Evolutionary conservation across 768 basidiomycete genomes (phyloP).

Genomic region (Suillus placidus): DNA sequence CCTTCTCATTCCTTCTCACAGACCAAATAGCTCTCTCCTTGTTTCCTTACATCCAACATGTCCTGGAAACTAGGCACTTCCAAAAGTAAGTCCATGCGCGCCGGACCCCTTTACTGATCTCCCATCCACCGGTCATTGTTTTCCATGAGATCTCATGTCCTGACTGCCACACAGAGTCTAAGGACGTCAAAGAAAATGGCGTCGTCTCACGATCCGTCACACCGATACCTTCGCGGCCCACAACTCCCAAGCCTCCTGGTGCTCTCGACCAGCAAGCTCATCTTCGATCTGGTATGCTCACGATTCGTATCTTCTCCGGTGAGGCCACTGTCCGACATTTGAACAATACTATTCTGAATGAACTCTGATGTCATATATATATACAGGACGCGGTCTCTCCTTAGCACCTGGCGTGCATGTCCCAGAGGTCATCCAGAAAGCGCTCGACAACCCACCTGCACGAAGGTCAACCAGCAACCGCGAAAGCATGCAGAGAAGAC

Average conservation of each 20-base stretch:
- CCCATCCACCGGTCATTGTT: slow-evolving; percentile 2
- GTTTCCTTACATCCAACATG: slow-evolving; percentile 36
- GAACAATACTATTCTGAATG: neutral
- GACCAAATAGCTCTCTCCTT: neutral
- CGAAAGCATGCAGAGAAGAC: slow-evolving; percentile 90
- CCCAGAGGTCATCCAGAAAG: slow-evolving; percentile 84
- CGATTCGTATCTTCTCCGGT: slow-evolving; percentile 95
- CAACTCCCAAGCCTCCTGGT: slow-evolving; percentile 65
- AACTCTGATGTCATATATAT: neutral
- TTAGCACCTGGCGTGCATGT: slow-evolving; percentile 78
- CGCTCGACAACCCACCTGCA: slow-evolving; percentile 64
- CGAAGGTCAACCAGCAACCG: slow-evolving; percentile 71
- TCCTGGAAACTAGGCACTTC: slow-evolving; percentile 57
- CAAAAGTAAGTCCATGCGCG: slow-evolving; percentile 32
- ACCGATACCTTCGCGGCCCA: slow-evolving; percentile 80
- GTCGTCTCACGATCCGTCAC: slow-evolving; percentile 77
- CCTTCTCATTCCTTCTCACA: slow-evolving; percentile 6
- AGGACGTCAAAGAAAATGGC: slow-evolving; percentile 72
- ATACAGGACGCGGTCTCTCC: slow-evolving; percentile 72
- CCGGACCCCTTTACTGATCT: slow-evolving; percentile 13
- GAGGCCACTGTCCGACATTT: slow-evolving; percentile 31
- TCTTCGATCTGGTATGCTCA: slow-evolving; percentile 88
- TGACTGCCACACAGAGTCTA: slow-evolving; percentile 49
- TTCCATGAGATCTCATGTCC: slow-evolving; percentile 13
- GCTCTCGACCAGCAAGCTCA: slow-evolving; percentile 51